Conservation (phyloP, 1,284 basidiomycete species). For the Austroboletus sp. region DNA sequence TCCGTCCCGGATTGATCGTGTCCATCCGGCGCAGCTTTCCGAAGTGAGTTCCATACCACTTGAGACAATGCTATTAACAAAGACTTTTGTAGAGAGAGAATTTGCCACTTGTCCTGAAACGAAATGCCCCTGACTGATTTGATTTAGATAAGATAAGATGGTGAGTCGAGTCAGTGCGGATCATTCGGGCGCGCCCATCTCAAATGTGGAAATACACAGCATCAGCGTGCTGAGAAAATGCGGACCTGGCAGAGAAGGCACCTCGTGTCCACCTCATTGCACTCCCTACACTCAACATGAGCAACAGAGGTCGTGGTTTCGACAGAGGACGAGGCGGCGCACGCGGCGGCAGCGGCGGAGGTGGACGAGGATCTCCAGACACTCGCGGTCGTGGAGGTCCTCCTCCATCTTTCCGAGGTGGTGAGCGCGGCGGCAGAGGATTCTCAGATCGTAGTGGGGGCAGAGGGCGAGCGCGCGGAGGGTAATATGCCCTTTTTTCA, state of each 20-base stretch:
- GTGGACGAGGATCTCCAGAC: slow-evolving; percentile 26
- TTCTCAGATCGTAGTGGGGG: slow-evolving; percentile 29
- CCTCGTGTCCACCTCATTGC: not conserved
- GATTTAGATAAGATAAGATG: slow-evolving; percentile 32
- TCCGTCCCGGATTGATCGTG: not conserved
- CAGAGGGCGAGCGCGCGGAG: slow-evolving; percentile 41
- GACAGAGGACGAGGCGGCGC: slow-evolving; percentile 24
- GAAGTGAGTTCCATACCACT: not conserved
- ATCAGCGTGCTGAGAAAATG: slow-evolving; percentile 12
- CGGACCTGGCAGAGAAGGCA: not conserved
- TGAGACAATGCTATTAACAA: too few relatives aligned
- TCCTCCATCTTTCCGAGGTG: slow-evolving; percentile 24
- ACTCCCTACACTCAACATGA: slow-evolving; percentile 14
- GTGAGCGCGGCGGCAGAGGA: slow-evolving; percentile 28
- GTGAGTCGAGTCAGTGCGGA: not conserved
- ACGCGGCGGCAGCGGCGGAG: slow-evolving; percentile 15
- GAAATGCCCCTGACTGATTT: not conserved
- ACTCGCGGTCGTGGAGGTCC: slow-evolving; percentile 27
- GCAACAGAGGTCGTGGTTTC: slow-evolving; percentile 30
- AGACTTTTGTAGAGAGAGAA: not conserved
- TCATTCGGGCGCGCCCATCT: not conserved
- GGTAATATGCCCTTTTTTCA: slow-evolving; percentile 38
- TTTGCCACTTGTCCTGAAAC: not conserved
- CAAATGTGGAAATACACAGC: slow-evolving; percentile 20
- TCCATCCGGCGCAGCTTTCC: not conserved